Percentiles rank a stretch among this genome's conserved stretches.
Evolutionary conservation across 352 stramenopile genomes (phyloP).

Genomic region (Pythium phragmiticola): DNA sequence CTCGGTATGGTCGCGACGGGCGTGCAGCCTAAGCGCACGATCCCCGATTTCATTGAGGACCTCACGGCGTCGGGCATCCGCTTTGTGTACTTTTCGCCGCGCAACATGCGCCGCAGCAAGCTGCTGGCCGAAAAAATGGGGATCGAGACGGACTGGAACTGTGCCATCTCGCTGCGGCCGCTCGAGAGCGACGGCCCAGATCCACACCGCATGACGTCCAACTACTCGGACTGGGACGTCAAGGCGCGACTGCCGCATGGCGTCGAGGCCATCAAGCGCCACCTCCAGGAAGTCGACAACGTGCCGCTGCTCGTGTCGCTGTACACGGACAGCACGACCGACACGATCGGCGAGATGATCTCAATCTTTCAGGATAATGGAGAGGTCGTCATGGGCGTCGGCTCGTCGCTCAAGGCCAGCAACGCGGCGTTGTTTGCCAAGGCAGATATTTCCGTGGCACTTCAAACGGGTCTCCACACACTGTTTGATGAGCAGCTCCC

Average conservation of each 20-base stretch:
- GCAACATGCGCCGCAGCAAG: conserved; percentile 98
- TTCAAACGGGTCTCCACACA: conserved; percentile 63
- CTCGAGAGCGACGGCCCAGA: conserved; percentile 92
- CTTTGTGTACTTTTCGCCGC: conserved; percentile 99
- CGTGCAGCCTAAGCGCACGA: conserved; percentile 93
- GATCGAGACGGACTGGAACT: conserved; percentile 99
- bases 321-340: conserved; percentile 97
- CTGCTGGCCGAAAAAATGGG: conserved; percentile 98
- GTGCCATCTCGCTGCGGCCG: conserved; percentile 95
- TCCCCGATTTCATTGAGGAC: conserved; percentile 95
- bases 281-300: conserved; percentile 98
- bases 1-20: conserved; percentile 95
- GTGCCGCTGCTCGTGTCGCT: conserved; percentile 97
- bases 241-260: conserved; percentile 96
- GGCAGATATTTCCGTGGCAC: conserved; percentile 63
- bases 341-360: conserved; percentile 94
- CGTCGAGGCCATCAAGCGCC: conserved; percentile 93
- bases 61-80: conserved; percentile 94
- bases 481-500: conserved; percentile 74
- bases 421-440: conserved; percentile 80
- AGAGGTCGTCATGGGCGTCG: conserved; percentile 81
- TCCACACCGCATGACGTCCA: conserved; percentile 95
- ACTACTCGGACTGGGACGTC: conserved; percentile 97
- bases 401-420: conserved; percentile 69
- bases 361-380: conserved; percentile 85